Evolutionary conservation across 2,329 filamentous ascomycete species (phyloP), one percentile per base, ranked within the genome.

Genomic region (Microdochium nivale): DNA sequence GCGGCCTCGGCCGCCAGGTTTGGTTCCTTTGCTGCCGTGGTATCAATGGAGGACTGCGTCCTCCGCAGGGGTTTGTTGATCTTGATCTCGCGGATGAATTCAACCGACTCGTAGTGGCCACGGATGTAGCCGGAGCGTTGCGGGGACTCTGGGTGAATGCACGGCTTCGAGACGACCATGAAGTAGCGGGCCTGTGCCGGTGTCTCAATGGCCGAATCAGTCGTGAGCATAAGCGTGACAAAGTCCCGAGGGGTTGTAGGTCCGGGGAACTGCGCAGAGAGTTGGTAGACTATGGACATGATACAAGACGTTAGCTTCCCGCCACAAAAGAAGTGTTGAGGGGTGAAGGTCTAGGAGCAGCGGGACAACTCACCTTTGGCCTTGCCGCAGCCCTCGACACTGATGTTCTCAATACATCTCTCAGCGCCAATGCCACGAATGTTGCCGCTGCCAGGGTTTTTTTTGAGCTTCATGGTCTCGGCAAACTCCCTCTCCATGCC

Each of bases 161-260:
- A 88, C 1, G 92, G 92, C 66, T 87, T 90, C 2, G 90, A 96
- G 2, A 96, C 80, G 51, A 96, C 80, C 77, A 96, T 89, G 66
- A 84, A 95, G 62, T 91, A 87, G 55, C 87, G 74, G 27, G 54
- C 56, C 19, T 54, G 52, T 33, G 57, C 60, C 2, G 61, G 53
- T 25, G 62, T 60, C 25, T 70, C 70, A 2, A 75, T 69, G 43
- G 71, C 72, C 43, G 79, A 72, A 43, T 78, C 77, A 44, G 85
- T 88, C 23, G 83, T 88, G 43, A 95, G 70, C 44, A 94, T 76
- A 54, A 95, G 70, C 3, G 88, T 87, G 49, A 96, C 81, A 66
- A 96, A 96, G 63, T 96, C 92, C 67, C 92, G 77, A 1, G 92
- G 87, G 2, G 90, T 83, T 0, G 89, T 94, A 3, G 92, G 92